Base-by-base conservation (phyloP, 179 eudicot genomes). In the Camellia oleifera region DNA sequence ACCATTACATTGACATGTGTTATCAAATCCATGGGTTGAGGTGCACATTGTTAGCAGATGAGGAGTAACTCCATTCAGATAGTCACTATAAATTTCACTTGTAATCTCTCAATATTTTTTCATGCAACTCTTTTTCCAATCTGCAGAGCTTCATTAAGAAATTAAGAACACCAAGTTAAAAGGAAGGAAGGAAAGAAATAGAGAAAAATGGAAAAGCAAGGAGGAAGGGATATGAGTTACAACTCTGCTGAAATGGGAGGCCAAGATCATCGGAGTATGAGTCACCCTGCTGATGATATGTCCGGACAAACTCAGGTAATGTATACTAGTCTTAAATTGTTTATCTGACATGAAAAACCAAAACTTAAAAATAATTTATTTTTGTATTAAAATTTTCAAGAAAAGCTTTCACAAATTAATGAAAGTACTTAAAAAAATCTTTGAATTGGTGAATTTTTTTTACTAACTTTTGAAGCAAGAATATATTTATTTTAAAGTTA, bases 221-320 rank as follows among this genome's bases (percentile, higher is more conserved):
- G 74, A 52, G 74, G 74, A 8, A 50, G 48, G 48, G 44, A 68
- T n/a, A 0, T 32, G 14, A 58, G 50, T 2, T 12, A 74, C 77
- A 14, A 26, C 45, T 9, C 45, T 56, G 40, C 40, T 32, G 40
- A 32, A 32, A 32, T 32, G 40, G 40, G 40, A 32, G 26, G 9
- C 4, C 20, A 70, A 7, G 63, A 58, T 15, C 14, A 58, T 13
- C 52, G 40, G 40, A 32, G 40, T 32, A 32, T 32, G 40, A 32
- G 40, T 32, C 40, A 32, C 40, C 40, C 40, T 32, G 40, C 40
- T 32, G 40, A 32, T 32, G 40, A 48, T 40, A 32, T 42, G 17
- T 10, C 14, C 5, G 64, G 63, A 6, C 80, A 77, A 68, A 53
- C 80, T 77, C 74, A 77, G 74, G 80, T 77, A 77, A 9, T 3